Evolutionary conservation across 1,284 basidiomycete genomes (phyloP).

Genomic region (Grifola frondosa): DNA sequence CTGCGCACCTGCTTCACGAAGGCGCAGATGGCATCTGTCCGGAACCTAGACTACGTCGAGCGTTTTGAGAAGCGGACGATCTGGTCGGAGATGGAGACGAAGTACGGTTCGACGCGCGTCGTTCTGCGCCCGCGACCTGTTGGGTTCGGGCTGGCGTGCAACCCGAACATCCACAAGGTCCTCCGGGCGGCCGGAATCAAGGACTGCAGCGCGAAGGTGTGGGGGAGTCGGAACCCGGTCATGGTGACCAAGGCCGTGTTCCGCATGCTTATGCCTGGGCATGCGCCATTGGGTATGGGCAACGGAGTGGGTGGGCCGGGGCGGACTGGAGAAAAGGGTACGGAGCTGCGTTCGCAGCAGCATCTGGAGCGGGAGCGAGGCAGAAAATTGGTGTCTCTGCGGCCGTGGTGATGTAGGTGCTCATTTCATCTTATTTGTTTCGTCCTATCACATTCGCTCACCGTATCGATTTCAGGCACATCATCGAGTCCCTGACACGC

Average conservation of each 20-base stretch:
- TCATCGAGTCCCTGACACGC: too few relatives aligned
- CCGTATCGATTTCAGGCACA: too few relatives aligned
- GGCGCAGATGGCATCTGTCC: constrained; percentile 74
- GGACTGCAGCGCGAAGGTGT: constrained; percentile 91
- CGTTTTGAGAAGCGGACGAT: constrained; percentile 89
- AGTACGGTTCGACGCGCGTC: constrained; percentile 85
- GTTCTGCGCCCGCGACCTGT: constrained; percentile 87
- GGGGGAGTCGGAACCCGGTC: constrained; percentile 86
- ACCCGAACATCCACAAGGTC: constrained; percentile 86
- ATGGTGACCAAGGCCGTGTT: constrained; percentile 59
- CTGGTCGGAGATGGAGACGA: constrained; percentile 83
- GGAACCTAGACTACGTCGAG: constrained; percentile 88
- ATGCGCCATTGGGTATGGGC: constrained; percentile 74
- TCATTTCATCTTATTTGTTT: neutral
- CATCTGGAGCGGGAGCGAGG: constrained; percentile 74
- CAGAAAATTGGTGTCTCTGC: constrained; percentile 60
- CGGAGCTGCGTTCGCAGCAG: constrained; percentile 60
- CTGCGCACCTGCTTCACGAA: constrained; percentile 60
- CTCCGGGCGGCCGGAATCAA: constrained; percentile 93
- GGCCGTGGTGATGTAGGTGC: constrained; percentile 42
- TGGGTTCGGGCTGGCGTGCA: constrained; percentile 91
- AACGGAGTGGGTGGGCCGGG: constrained; percentile 73
- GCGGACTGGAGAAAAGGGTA: constrained; percentile 65
- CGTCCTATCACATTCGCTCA: too few relatives aligned
- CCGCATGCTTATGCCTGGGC: constrained; percentile 68